Conservation (phyloP, 495 filamentous ascomycete genomes). For the Aspergillus nanangensis region DNA sequence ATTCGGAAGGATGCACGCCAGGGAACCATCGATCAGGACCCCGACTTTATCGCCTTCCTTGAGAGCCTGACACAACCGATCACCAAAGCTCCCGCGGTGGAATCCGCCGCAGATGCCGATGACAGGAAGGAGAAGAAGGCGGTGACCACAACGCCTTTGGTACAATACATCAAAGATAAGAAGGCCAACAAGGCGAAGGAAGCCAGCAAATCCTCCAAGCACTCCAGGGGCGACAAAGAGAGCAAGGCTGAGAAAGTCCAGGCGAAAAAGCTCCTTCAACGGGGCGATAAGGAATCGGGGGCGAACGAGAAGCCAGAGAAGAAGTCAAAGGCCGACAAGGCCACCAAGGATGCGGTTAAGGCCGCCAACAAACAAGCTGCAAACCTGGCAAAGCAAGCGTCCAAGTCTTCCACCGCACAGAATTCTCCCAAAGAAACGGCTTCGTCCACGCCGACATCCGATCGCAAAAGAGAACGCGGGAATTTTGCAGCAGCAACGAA, state of each 20-base stretch:
- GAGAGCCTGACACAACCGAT: constrained; percentile 80
- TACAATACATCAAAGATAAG: constrained; percentile 86
- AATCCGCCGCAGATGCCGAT: constrained; percentile 47
- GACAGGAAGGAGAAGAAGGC: constrained; percentile 61
- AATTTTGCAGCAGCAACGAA: constrained; percentile 72
- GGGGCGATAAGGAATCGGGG: constrained; percentile 40
- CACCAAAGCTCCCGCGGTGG: constrained; percentile 45
- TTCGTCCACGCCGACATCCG: constrained; percentile 28
- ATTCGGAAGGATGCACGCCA: constrained; percentile 74
- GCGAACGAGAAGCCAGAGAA: constrained; percentile 49
- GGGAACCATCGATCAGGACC: constrained; percentile 93
- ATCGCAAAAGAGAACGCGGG: constrained; percentile 61
- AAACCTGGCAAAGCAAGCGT: constrained; percentile 13
- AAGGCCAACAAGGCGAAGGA: constrained; percentile 86
- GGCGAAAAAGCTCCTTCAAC: constrained; percentile 45
- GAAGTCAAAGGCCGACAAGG: constrained; percentile 53
- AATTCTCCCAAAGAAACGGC: constrained; percentile 29
- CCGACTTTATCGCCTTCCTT: constrained; percentile 90
- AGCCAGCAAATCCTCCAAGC: constrained; percentile 52
- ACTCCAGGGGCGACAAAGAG: constrained; percentile 56
- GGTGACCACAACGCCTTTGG: constrained; percentile 76
- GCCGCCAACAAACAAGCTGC: constrained; percentile 66
- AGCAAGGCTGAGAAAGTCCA: constrained; percentile 50
- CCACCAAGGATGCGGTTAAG: constrained; percentile 71
- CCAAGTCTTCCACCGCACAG: constrained; percentile 18